Percentiles rank a stretch among this genome's conserved stretches.
Conservation (phyloP, 495 filamentous ascomycete species). For the Aspergillus incahuasiensis region DNA sequence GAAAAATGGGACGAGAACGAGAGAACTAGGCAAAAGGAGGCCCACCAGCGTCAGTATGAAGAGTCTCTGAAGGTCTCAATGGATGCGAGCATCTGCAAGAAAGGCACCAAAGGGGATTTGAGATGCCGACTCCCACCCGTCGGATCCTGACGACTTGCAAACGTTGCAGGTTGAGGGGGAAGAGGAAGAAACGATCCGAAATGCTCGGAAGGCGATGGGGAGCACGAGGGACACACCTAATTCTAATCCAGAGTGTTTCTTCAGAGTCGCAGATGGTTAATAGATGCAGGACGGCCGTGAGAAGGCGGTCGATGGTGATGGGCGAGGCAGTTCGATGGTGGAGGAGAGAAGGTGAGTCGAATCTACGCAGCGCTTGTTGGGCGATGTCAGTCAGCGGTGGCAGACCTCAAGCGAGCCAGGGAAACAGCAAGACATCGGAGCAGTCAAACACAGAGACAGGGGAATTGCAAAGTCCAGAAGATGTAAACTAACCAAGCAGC, state of each 20-base stretch:
- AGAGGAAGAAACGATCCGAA: slow-evolving; percentile 29
- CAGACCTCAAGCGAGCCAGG: slow-evolving; percentile 23
- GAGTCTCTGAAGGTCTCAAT: slow-evolving; percentile 12
- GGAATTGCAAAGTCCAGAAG: background rate
- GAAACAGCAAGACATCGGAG: slow-evolving; percentile 19
- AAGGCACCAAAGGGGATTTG: slow-evolving; percentile 10
- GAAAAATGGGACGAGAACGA: slow-evolving; percentile 30
- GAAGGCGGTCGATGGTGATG: slow-evolving; percentile 25
- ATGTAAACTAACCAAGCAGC: slow-evolving; percentile 21
- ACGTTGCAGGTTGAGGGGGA: slow-evolving; percentile 16
- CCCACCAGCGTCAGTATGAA: slow-evolving; percentile 30
- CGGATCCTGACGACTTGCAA: slow-evolving; percentile 32
- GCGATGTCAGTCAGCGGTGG: slow-evolving; percentile 46
- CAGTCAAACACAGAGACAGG: background rate
- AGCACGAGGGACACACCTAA: slow-evolving; percentile 36
- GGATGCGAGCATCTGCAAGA: slow-evolving; percentile 17
- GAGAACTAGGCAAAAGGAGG: slow-evolving; percentile 22
- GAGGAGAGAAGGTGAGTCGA: slow-evolving; percentile 20
- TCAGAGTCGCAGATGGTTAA: slow-evolving; percentile 29
- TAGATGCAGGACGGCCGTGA: slow-evolving; percentile 17
- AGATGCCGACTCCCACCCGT: slow-evolving; percentile 25
- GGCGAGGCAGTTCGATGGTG: slow-evolving; percentile 24
- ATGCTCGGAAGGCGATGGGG: slow-evolving; percentile 39
- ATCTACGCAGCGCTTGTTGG: slow-evolving; percentile 40
- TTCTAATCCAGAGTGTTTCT: slow-evolving; percentile 21